phyloP scores from a whole-genome alignment of 2,329 filamentous ascomycete species.

The Cordyceps militaris region DNA sequence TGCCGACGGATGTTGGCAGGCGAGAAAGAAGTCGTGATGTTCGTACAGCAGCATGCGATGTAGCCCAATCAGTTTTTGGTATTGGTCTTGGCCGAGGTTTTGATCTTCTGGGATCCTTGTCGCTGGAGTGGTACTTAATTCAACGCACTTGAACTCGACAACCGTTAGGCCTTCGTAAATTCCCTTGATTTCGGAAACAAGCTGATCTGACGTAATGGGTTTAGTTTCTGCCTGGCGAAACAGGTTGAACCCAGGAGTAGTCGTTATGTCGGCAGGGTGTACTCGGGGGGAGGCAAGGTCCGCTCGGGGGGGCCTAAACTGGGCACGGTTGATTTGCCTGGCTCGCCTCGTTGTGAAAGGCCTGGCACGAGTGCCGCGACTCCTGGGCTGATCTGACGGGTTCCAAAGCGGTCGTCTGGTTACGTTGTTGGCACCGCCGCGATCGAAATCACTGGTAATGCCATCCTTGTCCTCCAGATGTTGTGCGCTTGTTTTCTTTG shows the following conservation, averaged over 20 bases:
- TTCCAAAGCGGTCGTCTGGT: conserved; percentile 24
- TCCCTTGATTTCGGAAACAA: conserved; percentile 73
- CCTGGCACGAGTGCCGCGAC: background rate
- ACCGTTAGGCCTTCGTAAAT: conserved; percentile 80
- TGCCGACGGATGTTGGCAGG: conserved; percentile 77
- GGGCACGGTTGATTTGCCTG: background rate
- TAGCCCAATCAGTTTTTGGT: conserved; percentile 74
- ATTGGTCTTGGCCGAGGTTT: conserved; percentile 55
- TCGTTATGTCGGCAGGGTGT: background rate
- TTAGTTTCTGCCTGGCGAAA: conserved; percentile 52
- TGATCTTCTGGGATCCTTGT: conserved; percentile 35
- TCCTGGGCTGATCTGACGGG: conserved; percentile 19
- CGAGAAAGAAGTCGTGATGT: conserved; percentile 80
- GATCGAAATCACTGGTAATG: conserved; percentile 19
- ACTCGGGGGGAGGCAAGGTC: background rate
- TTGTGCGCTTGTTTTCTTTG: background rate
- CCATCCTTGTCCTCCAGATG: background rate
- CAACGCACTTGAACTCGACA: conserved; percentile 82
- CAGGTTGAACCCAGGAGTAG: background rate
- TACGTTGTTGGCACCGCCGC: conserved; percentile 18
- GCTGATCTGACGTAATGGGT: conserved; percentile 68
- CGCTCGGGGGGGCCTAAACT: background rate
- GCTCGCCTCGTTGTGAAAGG: background rate
- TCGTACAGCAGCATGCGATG: conserved; percentile 77
- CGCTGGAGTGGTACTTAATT: conserved; percentile 62